Evolutionary conservation across 345 rosid species (phyloP), one percentile per base, ranked within the genome.

Genomic region (Murraya koenigii): DNA sequence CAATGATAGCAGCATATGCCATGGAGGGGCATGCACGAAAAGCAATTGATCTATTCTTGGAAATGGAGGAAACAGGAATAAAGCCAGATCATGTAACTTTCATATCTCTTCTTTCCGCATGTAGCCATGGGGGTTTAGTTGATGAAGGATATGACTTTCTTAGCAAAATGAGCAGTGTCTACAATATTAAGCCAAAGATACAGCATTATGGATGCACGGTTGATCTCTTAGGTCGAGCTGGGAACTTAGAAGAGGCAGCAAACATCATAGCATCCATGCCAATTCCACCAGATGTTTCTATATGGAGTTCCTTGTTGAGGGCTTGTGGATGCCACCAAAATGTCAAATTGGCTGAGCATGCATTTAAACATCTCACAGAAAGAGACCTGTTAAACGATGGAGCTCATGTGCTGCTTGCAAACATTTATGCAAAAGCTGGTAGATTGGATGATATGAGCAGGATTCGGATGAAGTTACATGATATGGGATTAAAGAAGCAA

Each of bases 41-140:
- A 71, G 69, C 66, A 23, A 26, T 80, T 36, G 66, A 44, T 69
- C 56, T 69, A 6, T 69, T 54, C 86, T 41, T 61, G 56, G 56
- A 74, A 66, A 80, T 80, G 86, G 79, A 80, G 72, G 70, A n/a
- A 1, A 0, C 55, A 7, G 79, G 79, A 32, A 17, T 47, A 69
- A 47, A 70, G 77, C 79, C 83, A 28, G 33, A 15, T 35, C 33
- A 39, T 44, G 58, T 44, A 5, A 80, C 81, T 32, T 77, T 83
- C 38, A 38, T 77, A 28, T 79, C 79, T 69, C 81, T 80, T 63
- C 78, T 77, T 6, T 64, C 81, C 6, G 83, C 86, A 3, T 74
- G 77, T 66, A 44, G 79, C 79, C 83, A 83, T 41, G 75, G 79
- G 69, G 81, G 81, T 55, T 66, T 83, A 66, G 52, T 83, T 8